phyloP scores from a whole-genome alignment of 1,284 basidiomycete genomes.

The Malassezia slooffiae region DNA sequence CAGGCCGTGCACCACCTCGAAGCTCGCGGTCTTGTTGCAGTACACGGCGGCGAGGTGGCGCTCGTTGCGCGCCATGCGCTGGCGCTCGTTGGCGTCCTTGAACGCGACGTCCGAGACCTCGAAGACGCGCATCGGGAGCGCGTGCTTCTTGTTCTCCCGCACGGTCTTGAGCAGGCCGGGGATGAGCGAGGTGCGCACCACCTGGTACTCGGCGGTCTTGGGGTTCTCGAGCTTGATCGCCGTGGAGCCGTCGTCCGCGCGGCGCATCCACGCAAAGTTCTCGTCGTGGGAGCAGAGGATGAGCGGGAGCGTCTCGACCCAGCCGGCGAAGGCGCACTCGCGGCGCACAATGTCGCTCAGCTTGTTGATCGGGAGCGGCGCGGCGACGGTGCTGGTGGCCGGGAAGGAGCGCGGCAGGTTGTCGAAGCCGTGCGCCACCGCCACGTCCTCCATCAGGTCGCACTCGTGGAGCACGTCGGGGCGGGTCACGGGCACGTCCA shows the following conservation, averaged over 20 bases:
- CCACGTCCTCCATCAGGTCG: constrained; percentile 95
- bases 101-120: constrained; percentile 87
- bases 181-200: constrained; percentile 86
- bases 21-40: constrained; percentile 91
- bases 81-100: constrained; percentile 60
- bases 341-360: constrained; percentile 74
- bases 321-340: constrained; percentile 88
- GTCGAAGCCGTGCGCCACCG: constrained; percentile 96
- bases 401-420: constrained; percentile 87
- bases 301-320: constrained; percentile 86
- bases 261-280: constrained; percentile 87
- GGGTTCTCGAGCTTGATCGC: constrained; percentile 91
- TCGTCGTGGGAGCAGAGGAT: constrained; percentile 98
- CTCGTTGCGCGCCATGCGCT: constrained; percentile 77
- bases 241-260: constrained; percentile 63
- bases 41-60: constrained; percentile 80
- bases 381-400: constrained; percentile 84
- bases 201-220: constrained; percentile 93
- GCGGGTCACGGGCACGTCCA: constrained; percentile 76
- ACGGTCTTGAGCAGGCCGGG: constrained; percentile 93
- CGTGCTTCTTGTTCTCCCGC: constrained; percentile 86
- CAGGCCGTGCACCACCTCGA: constrained; percentile 91
- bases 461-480: constrained; percentile 97
- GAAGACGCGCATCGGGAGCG: constrained; percentile 84
- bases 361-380: constrained; percentile 79